phyloP scores from a whole-genome alignment of 805 yeast species.

The Lipomyces mesembrius region DNA sequence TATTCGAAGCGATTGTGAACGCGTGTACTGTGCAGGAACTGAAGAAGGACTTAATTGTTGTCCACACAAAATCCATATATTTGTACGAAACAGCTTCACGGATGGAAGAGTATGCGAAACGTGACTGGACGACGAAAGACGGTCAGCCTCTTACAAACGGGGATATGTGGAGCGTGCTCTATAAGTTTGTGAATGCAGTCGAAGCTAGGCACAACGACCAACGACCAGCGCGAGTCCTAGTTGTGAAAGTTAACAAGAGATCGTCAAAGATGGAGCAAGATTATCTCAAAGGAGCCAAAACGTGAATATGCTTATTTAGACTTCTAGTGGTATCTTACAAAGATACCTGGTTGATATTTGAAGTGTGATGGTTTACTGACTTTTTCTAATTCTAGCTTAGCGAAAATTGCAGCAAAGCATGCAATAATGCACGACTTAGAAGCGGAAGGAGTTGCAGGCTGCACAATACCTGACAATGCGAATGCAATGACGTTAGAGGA shows the following conservation, averaged over 20 bases:
- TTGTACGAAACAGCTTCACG: conserved; percentile 8
- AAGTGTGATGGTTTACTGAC: background rate
- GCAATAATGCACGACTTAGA: conserved; percentile 16
- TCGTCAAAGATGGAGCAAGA: conserved; percentile 5
- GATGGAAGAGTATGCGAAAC: conserved; percentile 9
- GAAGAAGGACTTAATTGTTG: conserved; percentile 8
- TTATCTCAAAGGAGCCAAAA: conserved; percentile 13
- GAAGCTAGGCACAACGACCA: background rate
- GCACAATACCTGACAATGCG: conserved; percentile 3
- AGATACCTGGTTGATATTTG: background rate
- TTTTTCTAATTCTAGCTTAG: conserved; percentile 18
- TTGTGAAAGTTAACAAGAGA: conserved; percentile 3
- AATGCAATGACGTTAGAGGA: background rate
- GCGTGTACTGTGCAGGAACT: conserved; percentile 1
- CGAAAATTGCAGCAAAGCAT: conserved; percentile 19
- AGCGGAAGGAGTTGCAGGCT: conserved; percentile 11
- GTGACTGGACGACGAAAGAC: conserved; percentile 9
- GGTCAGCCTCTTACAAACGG: background rate
- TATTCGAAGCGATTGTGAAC: conserved; percentile 15
- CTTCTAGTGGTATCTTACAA: background rate
- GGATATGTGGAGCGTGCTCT: conserved; percentile 7
- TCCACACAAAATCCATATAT: conserved; percentile 20
- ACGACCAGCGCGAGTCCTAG: background rate
- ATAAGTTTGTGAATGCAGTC: background rate
- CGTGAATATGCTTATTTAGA: conserved; percentile 5